These are phyloP conservation scores for Leucocoprinus sp. DNA, from an alignment of 768 basidiomycete genomes.

Conservation along the genomic window DNA sequence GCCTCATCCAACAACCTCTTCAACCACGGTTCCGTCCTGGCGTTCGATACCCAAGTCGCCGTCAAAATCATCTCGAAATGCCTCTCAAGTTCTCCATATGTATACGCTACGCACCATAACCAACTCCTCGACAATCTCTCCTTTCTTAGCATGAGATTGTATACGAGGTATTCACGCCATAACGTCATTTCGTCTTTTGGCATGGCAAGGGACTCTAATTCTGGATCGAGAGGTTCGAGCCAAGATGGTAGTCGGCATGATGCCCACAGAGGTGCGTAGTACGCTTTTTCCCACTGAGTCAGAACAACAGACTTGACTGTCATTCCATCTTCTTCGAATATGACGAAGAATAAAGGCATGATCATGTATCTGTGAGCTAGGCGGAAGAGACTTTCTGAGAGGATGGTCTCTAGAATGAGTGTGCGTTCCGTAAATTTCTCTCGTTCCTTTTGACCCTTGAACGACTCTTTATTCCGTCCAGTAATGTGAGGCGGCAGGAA, in stretches of 20 bases:
- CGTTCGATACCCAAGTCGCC: constrained; percentile 8
- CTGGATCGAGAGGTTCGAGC: constrained; percentile 10
- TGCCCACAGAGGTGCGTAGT: constrained; percentile 8
- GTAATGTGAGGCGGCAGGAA: constrained; percentile 9
- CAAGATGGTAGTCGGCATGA: constrained; percentile 9
- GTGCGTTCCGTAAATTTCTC: constrained; percentile 6
- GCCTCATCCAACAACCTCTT: constrained; percentile 6
- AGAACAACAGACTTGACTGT: constrained; percentile 9
- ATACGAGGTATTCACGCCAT: constrained; percentile 10
- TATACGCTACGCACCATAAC: constrained; percentile 10
- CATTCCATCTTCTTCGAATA: constrained; percentile 3
- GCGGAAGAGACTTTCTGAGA: constrained; percentile 5
- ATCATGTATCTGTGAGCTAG: constrained; percentile 8
- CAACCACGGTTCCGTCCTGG: constrained; percentile 10
- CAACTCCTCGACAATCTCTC: constrained; percentile 10
- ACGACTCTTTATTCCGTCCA: constrained; percentile 1
- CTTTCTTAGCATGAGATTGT: constrained; percentile 9
- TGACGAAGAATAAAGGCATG: constrained; percentile 7
- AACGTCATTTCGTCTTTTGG: constrained; percentile 7
- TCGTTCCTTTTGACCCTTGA: constrained; percentile 8
- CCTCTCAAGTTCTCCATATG: constrained; percentile 10
- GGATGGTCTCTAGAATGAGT: constrained; percentile 4
- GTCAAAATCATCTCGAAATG: constrained; percentile 11
- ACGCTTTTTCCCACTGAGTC: constrained; percentile 11
- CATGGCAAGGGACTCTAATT: background rate